Percentiles rank a stretch among this genome's conserved stretches.
phyloP scores from a whole-genome alignment of 768 basidiomycete genomes.

The Exsudoporus frostii region DNA sequence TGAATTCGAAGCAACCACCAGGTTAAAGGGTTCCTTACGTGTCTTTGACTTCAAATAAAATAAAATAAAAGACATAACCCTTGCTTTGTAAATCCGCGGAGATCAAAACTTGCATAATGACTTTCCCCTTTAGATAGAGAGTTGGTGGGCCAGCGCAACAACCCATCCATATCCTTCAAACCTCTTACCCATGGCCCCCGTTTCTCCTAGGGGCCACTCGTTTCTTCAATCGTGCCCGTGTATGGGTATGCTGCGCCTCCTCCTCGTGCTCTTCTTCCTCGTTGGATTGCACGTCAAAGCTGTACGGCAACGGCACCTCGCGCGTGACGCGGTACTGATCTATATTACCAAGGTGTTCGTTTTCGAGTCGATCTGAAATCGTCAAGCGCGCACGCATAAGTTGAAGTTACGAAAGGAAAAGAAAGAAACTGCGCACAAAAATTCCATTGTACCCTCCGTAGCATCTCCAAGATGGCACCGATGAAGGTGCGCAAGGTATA shows the following conservation, averaged over 20 bases:
- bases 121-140: too few species aligned
- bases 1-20: too few species aligned
- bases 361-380: slow-evolving; percentile 70
- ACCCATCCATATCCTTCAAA: too few species aligned
- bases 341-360: slow-evolving; percentile 92
- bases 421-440: slow-evolving; percentile 54
- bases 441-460: slow-evolving; percentile 88
- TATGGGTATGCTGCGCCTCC: background rate
- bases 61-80: too few species aligned
- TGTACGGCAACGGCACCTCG: slow-evolving; percentile 82
- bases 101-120: too few species aligned
- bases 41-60: too few species aligned
- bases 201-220: background rate
- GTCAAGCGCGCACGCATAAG: background rate
- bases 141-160: too few species aligned
- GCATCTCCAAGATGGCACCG: slow-evolving; percentile 66
- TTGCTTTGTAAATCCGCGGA: too few species aligned
- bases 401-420: background rate
- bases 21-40: too few species aligned
- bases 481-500: slow-evolving; percentile 62
- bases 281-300: slow-evolving; percentile 46
- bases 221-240: background rate
- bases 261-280: slow-evolving; percentile 46
- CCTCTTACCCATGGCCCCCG: slow-evolving; percentile 3
- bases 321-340: slow-evolving; percentile 89